A percentile compares a stretch with the other conserved stretches of the same genome.
phyloP scores from a whole-genome alignment of 805 yeast species.

The Ogataea minuta region DNA sequence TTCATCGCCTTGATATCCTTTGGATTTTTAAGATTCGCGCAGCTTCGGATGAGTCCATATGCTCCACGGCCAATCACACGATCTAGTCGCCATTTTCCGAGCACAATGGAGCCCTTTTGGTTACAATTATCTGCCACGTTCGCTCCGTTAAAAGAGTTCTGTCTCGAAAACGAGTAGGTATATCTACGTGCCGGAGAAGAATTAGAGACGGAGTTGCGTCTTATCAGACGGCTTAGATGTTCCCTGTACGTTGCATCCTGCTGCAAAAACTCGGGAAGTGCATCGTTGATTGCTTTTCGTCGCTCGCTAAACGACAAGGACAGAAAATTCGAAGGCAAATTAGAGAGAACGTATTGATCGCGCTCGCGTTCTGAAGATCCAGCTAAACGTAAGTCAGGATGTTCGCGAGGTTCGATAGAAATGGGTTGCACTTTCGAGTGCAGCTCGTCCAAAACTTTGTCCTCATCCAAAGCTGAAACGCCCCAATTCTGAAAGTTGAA shows the following conservation, averaged over 20 bases:
- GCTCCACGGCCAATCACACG: slow-evolving; percentile 84
- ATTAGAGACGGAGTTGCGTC: slow-evolving; percentile 25
- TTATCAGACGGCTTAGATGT: slow-evolving; percentile 31
- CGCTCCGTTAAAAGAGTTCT: slow-evolving; percentile 9
- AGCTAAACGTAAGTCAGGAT: slow-evolving; percentile 25
- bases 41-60: slow-evolving; percentile 72
- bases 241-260: slow-evolving; percentile 30
- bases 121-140: slow-evolving; percentile 33
- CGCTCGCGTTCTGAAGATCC: slow-evolving; percentile 36
- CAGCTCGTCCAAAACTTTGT: slow-evolving; percentile 15
- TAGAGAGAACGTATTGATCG: slow-evolving; percentile 41
- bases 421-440: slow-evolving; percentile 34
- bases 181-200: slow-evolving; percentile 26
- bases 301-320: slow-evolving; percentile 55
- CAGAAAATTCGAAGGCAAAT: slow-evolving; percentile 47
- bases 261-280: slow-evolving; percentile 28
- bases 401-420: slow-evolving; percentile 17
- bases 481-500: slow-evolving; percentile 34
- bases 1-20: slow-evolving; percentile 30
- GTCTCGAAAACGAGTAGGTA: slow-evolving; percentile 22
- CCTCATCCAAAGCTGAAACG: slow-evolving; percentile 13
- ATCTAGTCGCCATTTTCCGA: slow-evolving; percentile 57
- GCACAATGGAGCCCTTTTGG: slow-evolving; percentile 65
- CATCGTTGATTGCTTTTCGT: slow-evolving; percentile 33
- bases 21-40: slow-evolving; percentile 17